Base-by-base conservation (phyloP, 768 basidiomycete species). In the Rhodotorula toruloides region DNA sequence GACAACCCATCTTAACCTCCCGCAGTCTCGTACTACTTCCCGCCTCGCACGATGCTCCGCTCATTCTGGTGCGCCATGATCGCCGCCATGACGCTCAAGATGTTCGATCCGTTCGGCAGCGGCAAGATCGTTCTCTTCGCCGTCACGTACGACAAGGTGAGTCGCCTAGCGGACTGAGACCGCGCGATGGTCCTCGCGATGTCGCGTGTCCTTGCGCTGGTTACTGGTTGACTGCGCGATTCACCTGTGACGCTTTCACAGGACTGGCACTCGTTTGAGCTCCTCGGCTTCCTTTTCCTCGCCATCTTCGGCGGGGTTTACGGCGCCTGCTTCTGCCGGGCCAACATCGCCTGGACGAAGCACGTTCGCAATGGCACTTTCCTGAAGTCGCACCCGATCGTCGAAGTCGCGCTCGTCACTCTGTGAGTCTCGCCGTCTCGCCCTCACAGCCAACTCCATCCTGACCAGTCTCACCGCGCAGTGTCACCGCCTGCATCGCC, bases 261-360 rank as follows among this genome's bases (percentile, higher is more conserved):
- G 87, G 91, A 96, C 75, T 97, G 94, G 88, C 90, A 96, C 76
- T 87, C 86, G 27, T 87, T 87, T 74, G 93, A 98, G 76, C 82
- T 97, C 21, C 63, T 88, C 11, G 87, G 88, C 31, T 99, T 97
- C 78, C 76, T 92, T 12, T 74, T 91, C 43, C 82, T 99, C 17
- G 94, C 93, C 1, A 79, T 90, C n/a, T 84, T 96, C 67, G 94
- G 96, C 16, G 94, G 96, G 13, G 77, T 97, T 16, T 98, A 93
- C 73, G 96, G 96, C 6, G 96, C 92, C 3, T 87, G 85, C 74
- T 94, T 94, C 79, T 91, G 90, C 14, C 90, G 90, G 70, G 69
- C 68, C 49, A 97, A 98, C 78, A 86, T 89, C 73, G 83, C 84
- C n/a, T 97, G 93, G 92, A 85, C 85, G 66, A 86, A 86, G 71